Percentiles rank a stretch among this genome's conserved stretches.
Conservation (phyloP, 192 early-diverging fungal genomes). For the Coemansia sp. region DNA sequence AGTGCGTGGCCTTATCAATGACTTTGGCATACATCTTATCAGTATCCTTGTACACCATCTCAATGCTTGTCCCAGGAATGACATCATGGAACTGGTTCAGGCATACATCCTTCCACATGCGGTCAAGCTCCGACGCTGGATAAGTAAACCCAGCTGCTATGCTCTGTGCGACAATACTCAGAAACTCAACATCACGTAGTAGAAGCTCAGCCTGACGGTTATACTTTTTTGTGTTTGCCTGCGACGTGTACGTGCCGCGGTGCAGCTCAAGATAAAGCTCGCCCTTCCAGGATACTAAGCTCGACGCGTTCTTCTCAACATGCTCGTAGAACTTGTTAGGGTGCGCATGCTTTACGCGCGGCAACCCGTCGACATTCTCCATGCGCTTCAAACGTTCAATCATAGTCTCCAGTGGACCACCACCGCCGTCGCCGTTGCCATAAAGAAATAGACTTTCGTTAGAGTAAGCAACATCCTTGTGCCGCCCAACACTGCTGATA, state of each 20-base stretch:
- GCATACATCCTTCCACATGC: conserved; percentile 85
- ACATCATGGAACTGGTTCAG: conserved; percentile 99
- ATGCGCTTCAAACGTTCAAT: conserved; percentile 79
- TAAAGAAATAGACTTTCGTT: conserved; percentile 88
- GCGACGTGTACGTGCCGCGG: conserved; percentile 95
- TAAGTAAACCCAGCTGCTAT: conserved; percentile 53
- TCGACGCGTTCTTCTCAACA: conserved; percentile 66
- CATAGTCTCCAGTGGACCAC: conserved; percentile 81
- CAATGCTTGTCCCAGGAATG: conserved; percentile 88
- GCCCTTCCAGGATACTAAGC: conserved; percentile 86
- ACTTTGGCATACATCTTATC: conserved; percentile 51
- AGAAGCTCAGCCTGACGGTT: conserved; percentile 86
- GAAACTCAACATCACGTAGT: conserved; percentile 80
- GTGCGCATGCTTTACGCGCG: conserved; percentile 68
- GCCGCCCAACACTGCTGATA: conserved; percentile 69
- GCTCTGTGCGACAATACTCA: conserved; percentile 56
- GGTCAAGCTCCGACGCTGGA: conserved; percentile 71
- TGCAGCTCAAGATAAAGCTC: conserved; percentile 99
- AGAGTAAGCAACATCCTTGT: conserved; percentile 82
- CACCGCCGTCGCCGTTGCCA: conserved; percentile 97
- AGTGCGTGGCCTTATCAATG: conserved; percentile 29
- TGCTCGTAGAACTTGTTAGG: conserved; percentile 84
- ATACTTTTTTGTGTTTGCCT: conserved; percentile 77
- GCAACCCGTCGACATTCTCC: conserved; percentile 73
- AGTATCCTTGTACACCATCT: conserved; percentile 87